Conservation (phyloP, 2,329 filamentous ascomycete genomes). For the Cercospora sesami region DNA sequence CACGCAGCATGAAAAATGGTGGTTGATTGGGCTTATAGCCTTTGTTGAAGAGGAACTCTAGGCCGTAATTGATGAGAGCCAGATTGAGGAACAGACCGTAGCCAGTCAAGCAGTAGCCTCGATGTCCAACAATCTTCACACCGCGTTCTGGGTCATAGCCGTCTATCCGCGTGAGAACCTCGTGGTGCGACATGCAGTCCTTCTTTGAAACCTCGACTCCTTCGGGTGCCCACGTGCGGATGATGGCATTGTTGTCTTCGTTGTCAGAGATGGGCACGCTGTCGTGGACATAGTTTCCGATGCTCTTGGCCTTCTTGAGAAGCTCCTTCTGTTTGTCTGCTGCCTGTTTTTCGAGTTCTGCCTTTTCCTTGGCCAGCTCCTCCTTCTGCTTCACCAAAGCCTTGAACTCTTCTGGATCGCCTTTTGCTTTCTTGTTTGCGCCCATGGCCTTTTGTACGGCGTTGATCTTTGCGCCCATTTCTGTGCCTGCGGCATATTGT, state of each 20-base stretch:
- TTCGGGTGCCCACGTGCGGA: slow-evolving; percentile 78
- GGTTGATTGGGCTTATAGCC: slow-evolving; percentile 64
- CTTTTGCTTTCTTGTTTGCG: slow-evolving; percentile 90
- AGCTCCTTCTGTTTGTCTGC: slow-evolving; percentile 72
- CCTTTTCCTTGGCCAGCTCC: slow-evolving; percentile 78
- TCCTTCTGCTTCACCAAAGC: slow-evolving; percentile 77
- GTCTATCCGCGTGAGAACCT: slow-evolving; percentile 82
- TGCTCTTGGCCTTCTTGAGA: slow-evolving; percentile 74
- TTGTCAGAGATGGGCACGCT: slow-evolving; percentile 80
- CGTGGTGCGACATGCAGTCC: slow-evolving; percentile 84
- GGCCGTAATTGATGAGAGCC: slow-evolving; percentile 90
- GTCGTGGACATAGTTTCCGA: slow-evolving; percentile 90
- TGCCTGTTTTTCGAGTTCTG: slow-evolving; percentile 71
- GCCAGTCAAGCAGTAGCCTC: slow-evolving; percentile 86
- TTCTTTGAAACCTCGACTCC: slow-evolving; percentile 72
- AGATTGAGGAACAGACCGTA: slow-evolving; percentile 92
- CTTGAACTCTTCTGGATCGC: slow-evolving; percentile 77
- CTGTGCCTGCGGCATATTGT: slow-evolving; percentile 60
- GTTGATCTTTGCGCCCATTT: slow-evolving; percentile 84
- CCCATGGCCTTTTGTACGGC: slow-evolving; percentile 86
- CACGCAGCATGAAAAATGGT: slow-evolving; percentile 91
- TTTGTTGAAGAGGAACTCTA: slow-evolving; percentile 80
- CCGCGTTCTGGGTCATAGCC: slow-evolving; percentile 92
- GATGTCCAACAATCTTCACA: slow-evolving; percentile 90
- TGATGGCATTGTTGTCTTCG: slow-evolving; percentile 77